A percentile compares a stretch with the other conserved stretches of the same genome.
These are phyloP conservation scores for Carex cristatella DNA, from an alignment of 176 grass and related monocot genomes.

Conservation along the genomic window DNA sequence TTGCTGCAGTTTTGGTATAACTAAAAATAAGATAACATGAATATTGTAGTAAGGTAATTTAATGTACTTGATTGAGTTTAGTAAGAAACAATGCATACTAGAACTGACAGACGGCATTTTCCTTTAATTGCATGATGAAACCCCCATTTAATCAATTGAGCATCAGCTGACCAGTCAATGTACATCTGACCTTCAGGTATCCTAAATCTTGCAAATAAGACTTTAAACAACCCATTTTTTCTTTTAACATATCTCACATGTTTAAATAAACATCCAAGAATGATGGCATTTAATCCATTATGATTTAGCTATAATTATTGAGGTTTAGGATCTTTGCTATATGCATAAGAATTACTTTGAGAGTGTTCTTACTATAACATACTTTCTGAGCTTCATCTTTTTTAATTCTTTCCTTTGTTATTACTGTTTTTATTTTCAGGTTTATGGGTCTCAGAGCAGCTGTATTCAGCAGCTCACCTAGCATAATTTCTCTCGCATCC, in stretches of 20 bases:
- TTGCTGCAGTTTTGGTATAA: neutral
- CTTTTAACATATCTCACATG: neutral
- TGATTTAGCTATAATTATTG: neutral
- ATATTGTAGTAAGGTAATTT: neutral
- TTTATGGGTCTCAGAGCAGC: slow-evolving; percentile 79
- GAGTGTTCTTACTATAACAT: neutral
- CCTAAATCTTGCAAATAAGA: neutral
- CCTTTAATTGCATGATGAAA: neutral
- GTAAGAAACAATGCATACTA: neutral
- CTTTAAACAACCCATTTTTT: neutral
- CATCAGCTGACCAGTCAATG: neutral
- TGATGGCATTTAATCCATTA: neutral
- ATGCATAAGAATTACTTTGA: neutral
- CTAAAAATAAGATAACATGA: neutral
- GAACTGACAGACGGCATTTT: neutral
- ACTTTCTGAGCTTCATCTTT: neutral
- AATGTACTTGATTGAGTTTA: neutral
- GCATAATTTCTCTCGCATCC: slow-evolving; percentile 34
- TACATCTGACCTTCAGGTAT: neutral
- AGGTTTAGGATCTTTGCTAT: neutral
- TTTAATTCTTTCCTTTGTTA: neutral
- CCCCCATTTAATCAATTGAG: neutral
- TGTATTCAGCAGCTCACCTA: slow-evolving; percentile 51
- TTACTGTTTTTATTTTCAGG: slow-evolving; percentile 27
- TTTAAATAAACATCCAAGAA: neutral